A percentile compares a stretch with the other conserved stretches of the same genome.
These are phyloP conservation scores for Ensete glaucum DNA, from an alignment of 176 grass and related monocot species.

Conservation along the genomic window DNA sequence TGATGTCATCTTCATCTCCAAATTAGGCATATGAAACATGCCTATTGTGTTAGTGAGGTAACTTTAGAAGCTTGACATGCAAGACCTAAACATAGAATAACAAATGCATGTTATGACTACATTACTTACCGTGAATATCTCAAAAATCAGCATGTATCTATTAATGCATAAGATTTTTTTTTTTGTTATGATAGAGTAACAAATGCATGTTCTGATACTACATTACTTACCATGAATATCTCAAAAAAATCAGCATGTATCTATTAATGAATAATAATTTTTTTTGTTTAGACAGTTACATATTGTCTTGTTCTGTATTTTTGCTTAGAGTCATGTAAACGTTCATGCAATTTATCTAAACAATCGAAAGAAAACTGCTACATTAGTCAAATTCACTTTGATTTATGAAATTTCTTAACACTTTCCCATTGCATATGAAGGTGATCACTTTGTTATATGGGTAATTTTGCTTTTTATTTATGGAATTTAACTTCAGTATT, in stretches of 20 bases:
- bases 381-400: too few species aligned
- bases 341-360: too few species aligned
- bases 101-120: neutral
- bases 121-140: neutral
- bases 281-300: neutral
- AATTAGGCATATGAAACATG: neutral
- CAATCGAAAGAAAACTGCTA: too few species aligned
- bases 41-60: too few species aligned
- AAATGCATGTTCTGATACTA: neutral
- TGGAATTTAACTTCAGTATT: too few species aligned
- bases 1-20: neutral
- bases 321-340: too few species aligned
- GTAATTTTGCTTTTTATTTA: too few species aligned
- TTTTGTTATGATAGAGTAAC: neutral
- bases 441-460: too few species aligned
- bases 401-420: too few species aligned
- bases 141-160: neutral
- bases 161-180: neutral
- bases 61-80: neutral
- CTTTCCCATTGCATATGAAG: too few species aligned
- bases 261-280: neutral
- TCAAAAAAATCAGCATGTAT: neutral
- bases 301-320: too few species aligned
- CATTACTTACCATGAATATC: neutral
- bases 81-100: neutral